A percentile compares a stretch with the other conserved stretches of the same genome.
Conservation (phyloP, 2,329 filamentous ascomycete species). For the Xylogone sp. region DNA sequence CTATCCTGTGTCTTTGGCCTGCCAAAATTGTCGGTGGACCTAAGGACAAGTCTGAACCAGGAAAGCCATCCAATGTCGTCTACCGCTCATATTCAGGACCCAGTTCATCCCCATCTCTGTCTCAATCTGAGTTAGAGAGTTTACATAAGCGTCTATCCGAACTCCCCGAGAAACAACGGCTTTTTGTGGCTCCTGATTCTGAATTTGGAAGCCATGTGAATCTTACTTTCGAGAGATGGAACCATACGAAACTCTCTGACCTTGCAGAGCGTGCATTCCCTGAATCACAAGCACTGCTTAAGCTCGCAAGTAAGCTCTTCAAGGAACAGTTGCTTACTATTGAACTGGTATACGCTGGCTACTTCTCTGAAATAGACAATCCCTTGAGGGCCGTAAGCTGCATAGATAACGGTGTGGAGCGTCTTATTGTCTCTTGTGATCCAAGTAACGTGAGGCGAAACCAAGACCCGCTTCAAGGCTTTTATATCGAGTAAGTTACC, state of each 20-base stretch:
- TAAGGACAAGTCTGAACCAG: constrained; percentile 21
- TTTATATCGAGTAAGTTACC: constrained; percentile 10
- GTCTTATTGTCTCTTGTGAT: constrained; percentile 14
- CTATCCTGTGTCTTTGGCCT: constrained; percentile 42
- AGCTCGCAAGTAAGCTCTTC: constrained; percentile 6
- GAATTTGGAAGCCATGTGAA: constrained; percentile 39
- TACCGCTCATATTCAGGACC: constrained; percentile 17
- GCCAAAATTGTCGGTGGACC: constrained; percentile 45
- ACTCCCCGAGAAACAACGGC: constrained; percentile 36
- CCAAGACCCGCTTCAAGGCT: constrained; percentile 7
- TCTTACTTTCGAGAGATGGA: constrained; percentile 33
- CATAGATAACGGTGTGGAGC: background rate
- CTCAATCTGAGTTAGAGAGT: constrained; percentile 43
- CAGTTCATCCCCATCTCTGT: constrained; percentile 40
- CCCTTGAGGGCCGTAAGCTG: constrained; percentile 5
- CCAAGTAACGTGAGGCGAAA: constrained; percentile 3
- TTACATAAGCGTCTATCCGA: constrained; percentile 37
- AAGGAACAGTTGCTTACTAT: constrained; percentile 8
- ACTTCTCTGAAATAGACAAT: constrained; percentile 10
- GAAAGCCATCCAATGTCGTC: constrained; percentile 5
- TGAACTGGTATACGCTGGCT: constrained; percentile 11
- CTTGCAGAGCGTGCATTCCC: constrained; percentile 37
- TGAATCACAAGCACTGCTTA: constrained; percentile 27
- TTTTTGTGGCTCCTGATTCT: constrained; percentile 37
- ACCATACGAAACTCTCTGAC: constrained; percentile 22